Evolutionary conservation across 768 basidiomycete genomes (phyloP).

Genomic region (Termitomyces sp.): DNA sequence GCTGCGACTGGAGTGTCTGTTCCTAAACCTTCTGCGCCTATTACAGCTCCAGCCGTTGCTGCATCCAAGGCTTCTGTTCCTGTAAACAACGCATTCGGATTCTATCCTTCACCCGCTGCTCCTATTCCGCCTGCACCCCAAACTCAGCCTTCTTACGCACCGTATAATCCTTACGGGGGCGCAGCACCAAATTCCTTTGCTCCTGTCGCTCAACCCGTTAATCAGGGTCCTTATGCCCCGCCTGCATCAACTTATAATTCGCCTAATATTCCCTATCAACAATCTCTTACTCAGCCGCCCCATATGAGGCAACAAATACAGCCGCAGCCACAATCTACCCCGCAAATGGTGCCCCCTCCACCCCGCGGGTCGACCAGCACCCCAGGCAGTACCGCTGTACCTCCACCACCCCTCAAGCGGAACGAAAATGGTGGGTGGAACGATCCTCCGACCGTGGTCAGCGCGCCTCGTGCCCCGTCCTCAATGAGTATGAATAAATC

Average conservation of each 20-base stretch:
- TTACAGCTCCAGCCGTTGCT: slow-evolving; percentile 13
- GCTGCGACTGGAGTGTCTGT: slow-evolving; percentile 22
- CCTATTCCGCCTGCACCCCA: slow-evolving; percentile 13
- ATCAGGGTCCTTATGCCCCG: slow-evolving; percentile 28
- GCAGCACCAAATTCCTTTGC: slow-evolving; percentile 15
- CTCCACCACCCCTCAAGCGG: slow-evolving; percentile 51
- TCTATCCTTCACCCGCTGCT: slow-evolving; percentile 13
- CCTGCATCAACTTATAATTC: slow-evolving; percentile 11
- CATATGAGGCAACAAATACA: slow-evolving; percentile 26
- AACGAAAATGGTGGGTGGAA: slow-evolving; percentile 86
- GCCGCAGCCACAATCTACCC: slow-evolving; percentile 27
- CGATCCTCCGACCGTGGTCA: slow-evolving; percentile 62
- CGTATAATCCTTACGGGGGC: slow-evolving; percentile 8
- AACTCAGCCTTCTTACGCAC: slow-evolving; percentile 9
- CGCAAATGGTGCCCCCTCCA: slow-evolving; percentile 36
- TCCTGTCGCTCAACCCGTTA: slow-evolving; percentile 18
- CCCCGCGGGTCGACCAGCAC: slow-evolving; percentile 31
- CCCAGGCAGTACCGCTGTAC: slow-evolving; percentile 18
- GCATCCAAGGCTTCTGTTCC: slow-evolving; percentile 1
- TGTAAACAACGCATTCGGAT: slow-evolving; percentile 14
- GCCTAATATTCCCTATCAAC: slow-evolving; percentile 14
- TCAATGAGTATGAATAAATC: slow-evolving; percentile 47
- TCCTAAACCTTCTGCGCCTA: slow-evolving; percentile 15
- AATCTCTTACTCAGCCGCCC: slow-evolving; percentile 35
- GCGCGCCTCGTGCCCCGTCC: slow-evolving; percentile 47